Evolutionary conservation across 148 eudicot species (phyloP).

Genomic region (Vaccinium vitisidaea): DNA sequence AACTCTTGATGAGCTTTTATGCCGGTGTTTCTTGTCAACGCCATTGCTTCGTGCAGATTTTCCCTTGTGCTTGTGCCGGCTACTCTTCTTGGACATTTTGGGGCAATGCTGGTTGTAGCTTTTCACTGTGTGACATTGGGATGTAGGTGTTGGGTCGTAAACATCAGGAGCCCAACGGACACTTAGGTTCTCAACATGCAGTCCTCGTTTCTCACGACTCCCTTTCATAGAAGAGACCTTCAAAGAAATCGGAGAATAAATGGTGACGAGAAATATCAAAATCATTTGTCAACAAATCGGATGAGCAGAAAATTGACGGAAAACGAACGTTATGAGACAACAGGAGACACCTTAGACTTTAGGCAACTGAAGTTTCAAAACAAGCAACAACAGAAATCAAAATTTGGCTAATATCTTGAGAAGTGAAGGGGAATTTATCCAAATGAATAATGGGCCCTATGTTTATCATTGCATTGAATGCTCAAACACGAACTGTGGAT

Average conservation of each 20-base stretch:
- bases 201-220: constrained; percentile 22
- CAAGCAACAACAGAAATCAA: neutral
- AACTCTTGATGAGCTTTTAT: constrained; percentile 4
- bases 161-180: constrained; percentile 32
- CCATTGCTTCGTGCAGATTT: constrained; percentile 19
- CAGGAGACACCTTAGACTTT: neutral
- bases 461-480: neutral
- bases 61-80: constrained; percentile 24
- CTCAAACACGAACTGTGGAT: neutral
- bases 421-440: neutral
- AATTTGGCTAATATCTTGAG: neutral
- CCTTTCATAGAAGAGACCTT: constrained; percentile 30
- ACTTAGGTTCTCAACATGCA: constrained; percentile 17
- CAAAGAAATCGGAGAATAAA: constrained; percentile 4
- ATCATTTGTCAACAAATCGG: neutral
- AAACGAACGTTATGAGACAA: neutral
- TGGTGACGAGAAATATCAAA: neutral
- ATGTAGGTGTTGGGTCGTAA: constrained; percentile 23
- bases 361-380: neutral
- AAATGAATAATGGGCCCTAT: neutral
- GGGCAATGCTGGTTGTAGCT: constrained; percentile 17
- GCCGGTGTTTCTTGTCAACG: constrained; percentile 11
- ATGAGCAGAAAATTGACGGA: neutral
- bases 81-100: constrained; percentile 16
- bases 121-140: constrained; percentile 23